Conservation (phyloP, 371 early-diverging fungal species). For the Apophysomyces sp. region DNA sequence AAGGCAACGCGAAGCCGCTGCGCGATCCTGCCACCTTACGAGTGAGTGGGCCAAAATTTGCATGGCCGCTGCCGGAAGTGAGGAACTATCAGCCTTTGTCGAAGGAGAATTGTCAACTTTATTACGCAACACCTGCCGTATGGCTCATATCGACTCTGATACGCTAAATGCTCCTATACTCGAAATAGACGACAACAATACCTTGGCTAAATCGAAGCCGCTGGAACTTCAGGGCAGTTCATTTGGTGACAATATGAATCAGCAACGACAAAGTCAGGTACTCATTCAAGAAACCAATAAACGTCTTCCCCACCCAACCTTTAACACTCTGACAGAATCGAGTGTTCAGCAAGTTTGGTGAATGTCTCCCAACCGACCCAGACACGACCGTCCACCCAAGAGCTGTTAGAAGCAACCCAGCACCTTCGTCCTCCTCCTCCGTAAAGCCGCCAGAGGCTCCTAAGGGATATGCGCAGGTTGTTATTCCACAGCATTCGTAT, state of each 20-base stretch:
- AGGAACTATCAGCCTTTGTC: conserved; percentile 48
- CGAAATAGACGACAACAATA: not conserved
- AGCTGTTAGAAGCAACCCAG: not conserved
- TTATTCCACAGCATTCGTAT: conserved; percentile 31
- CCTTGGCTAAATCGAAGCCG: not conserved
- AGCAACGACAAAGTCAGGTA: conserved; percentile 2
- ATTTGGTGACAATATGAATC: not conserved
- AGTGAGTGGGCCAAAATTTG: conserved; percentile 34
- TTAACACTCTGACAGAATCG: not conserved
- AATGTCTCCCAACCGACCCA: not conserved
- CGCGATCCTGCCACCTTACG: conserved; percentile 46
- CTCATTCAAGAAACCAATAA: not conserved
- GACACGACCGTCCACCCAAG: not conserved
- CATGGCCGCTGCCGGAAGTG: conserved; percentile 42
- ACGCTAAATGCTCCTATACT: conserved; percentile 2
- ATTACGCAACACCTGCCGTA: conserved; percentile 33
- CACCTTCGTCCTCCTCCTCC: not conserved
- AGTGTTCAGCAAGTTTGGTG: not conserved
- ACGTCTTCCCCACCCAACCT: not conserved
- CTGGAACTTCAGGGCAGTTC: not conserved
- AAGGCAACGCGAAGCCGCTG: conserved; percentile 51
- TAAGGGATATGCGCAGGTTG: conserved; percentile 34
- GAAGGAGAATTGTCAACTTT: conserved; percentile 41
- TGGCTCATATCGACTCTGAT: conserved; percentile 21
- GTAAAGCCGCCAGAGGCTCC: conserved; percentile 23